Conservation (phyloP, 2,329 filamentous ascomycete species). For the Corinectria fuckeliana region DNA sequence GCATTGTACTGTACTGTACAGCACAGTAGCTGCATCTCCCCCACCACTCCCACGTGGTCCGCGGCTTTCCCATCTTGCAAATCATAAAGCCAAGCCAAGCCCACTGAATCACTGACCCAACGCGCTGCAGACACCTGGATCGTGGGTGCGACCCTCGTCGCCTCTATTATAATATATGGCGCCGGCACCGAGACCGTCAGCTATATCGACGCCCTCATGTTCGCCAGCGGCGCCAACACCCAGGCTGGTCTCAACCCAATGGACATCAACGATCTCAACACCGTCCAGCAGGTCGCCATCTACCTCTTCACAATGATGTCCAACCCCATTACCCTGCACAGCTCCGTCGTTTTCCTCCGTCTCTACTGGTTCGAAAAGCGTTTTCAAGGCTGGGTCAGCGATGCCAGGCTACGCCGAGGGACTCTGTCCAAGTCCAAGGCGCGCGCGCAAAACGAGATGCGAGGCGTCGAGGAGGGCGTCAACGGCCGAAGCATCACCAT, state of each 20-base stretch:
- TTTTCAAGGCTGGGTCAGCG: slow-evolving; percentile 82
- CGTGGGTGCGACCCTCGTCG: slow-evolving; percentile 72
- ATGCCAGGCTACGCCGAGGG: slow-evolving; percentile 71
- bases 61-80: slow-evolving; percentile 16
- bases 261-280: slow-evolving; percentile 70
- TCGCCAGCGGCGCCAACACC: slow-evolving; percentile 83
- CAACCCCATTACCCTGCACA: slow-evolving; percentile 85
- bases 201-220: slow-evolving; percentile 91
- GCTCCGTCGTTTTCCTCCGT: slow-evolving; percentile 87
- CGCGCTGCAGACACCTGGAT: slow-evolving; percentile 74
- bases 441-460: slow-evolving; percentile 51
- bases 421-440: slow-evolving; percentile 69
- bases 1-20: neutral
- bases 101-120: slow-evolving; percentile 26
- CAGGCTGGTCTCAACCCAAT: slow-evolving; percentile 92
- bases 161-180: slow-evolving; percentile 78
- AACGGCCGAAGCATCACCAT: slow-evolving; percentile 71
- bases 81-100: slow-evolving; percentile 1
- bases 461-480: slow-evolving; percentile 66
- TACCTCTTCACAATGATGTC: slow-evolving; percentile 75
- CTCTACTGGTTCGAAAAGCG: slow-evolving; percentile 98
- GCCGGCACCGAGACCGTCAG: slow-evolving; percentile 61
- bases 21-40: slow-evolving; percentile 7
- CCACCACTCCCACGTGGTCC: slow-evolving; percentile 26
- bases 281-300: slow-evolving; percentile 76